Conservation (phyloP, 1,284 basidiomycete genomes). For the Vanrija humicola region DNA sequence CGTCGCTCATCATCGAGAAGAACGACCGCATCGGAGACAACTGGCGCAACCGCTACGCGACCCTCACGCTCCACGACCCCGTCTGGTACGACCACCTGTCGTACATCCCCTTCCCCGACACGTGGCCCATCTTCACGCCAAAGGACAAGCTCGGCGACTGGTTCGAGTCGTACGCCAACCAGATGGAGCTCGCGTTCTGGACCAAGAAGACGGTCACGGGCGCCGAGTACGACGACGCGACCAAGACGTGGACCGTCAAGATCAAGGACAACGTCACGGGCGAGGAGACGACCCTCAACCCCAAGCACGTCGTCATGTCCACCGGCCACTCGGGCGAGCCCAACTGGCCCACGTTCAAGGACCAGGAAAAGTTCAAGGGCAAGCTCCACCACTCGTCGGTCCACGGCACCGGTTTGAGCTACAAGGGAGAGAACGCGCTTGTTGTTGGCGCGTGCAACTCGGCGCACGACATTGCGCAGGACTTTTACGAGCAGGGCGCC, state of each 20-base stretch:
- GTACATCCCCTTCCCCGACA: conserved; percentile 49
- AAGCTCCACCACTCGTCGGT: conserved; percentile 55
- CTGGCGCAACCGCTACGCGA: conserved; percentile 55
- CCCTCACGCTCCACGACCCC: conserved; percentile 60
- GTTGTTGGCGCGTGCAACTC: conserved; percentile 21
- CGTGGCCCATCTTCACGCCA: conserved; percentile 61
- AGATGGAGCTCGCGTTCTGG: conserved; percentile 38
- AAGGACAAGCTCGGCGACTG: conserved; percentile 47
- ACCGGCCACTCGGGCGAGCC: conserved; percentile 19
- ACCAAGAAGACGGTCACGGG: conserved; percentile 51
- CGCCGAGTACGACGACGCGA: conserved; percentile 48
- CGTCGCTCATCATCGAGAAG: conserved; percentile 45
- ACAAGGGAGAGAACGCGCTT: conserved; percentile 49
- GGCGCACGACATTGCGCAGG: conserved; percentile 16
- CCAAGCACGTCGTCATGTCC: conserved; percentile 33
- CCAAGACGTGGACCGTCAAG: conserved; percentile 55
- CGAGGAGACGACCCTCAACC: conserved; percentile 53
- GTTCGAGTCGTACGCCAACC: conserved; percentile 34
- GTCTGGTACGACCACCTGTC: conserved; percentile 52
- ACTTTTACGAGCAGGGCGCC: conserved; percentile 48
- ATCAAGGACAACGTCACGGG: conserved; percentile 30
- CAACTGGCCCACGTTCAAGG: conserved; percentile 15
- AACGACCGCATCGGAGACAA: conserved; percentile 45
- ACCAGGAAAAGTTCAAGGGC: conserved; percentile 55
- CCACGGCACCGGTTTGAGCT: conserved; percentile 50